Base-by-base conservation (phyloP, 2,329 filamentous ascomycete species). In the Rutstroemia sp. region DNA sequence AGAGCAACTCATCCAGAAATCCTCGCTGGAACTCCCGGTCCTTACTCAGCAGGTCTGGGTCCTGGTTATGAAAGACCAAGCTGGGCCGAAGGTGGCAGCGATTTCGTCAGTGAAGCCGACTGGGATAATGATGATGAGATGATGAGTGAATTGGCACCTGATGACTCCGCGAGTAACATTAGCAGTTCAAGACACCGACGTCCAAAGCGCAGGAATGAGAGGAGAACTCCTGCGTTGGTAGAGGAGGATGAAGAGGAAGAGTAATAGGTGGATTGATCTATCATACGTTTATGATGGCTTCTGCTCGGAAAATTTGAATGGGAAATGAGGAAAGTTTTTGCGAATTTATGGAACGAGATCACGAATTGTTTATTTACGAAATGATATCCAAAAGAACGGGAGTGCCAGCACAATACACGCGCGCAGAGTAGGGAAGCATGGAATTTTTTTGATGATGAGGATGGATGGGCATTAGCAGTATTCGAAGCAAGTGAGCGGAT, bases 151-250 rank as follows among this genome's bases (percentile, higher is more conserved):
- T 75, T 92, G 49, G 84, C 84, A 63, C 88, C 88, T 0, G 88
- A 92, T 66, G 88, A 92, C 70, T 87, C 82, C 54, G 88, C 88
- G 23, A 91, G 87, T 71, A 91, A 92, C 68, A 88, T 92, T 58
- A 86, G 82, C 67, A 88, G 84, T 67, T 86, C 84, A 53, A 72
- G 86, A 63, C 78, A 86, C 66, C 77, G 84, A 63, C 76, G 83
- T 66, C 85, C 82, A 44, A 88, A 86, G 76, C 75, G 84, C 66
- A 79, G 83, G 64, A 81, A 79, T 60, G 84, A 89, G 72, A 76
- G 87, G 61, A 77, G 84, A 58, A 89, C 86, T 19, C 87, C 87
- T 1, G 87, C 86, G 14, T 80, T 83, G 5, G 87, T 90, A 55
- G 83, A 87, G 65, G 86, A 89, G 68, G 86, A 89, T 68, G 78